These are phyloP conservation scores for Osmanthus fragrans DNA, from an alignment of 257 asterid genomes.

Conservation along the genomic window DNA sequence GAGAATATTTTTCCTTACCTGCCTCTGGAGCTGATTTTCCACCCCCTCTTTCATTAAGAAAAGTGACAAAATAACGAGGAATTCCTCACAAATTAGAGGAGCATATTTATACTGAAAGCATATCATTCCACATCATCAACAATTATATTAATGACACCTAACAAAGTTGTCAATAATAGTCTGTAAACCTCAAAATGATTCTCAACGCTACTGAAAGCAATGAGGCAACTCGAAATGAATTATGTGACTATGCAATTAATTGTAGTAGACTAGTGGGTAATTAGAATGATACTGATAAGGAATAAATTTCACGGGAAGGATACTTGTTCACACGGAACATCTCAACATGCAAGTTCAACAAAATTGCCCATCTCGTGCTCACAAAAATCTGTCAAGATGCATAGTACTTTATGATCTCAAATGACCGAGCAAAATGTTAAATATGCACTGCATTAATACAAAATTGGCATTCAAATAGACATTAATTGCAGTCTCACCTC, in stretches of 20 bases:
- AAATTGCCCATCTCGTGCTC: slow-evolving; percentile 98
- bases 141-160: not conserved
- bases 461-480: slow-evolving; percentile 1
- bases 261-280: slow-evolving; percentile 20
- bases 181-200: slow-evolving; percentile 4
- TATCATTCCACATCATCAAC: not conserved
- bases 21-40: not conserved
- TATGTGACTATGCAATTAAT: slow-evolving; percentile 11
- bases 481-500: not conserved
- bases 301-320: slow-evolving; percentile 45
- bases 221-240: slow-evolving; percentile 10
- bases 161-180: not conserved
- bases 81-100: not conserved
- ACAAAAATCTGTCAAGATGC: slow-evolving; percentile 75
- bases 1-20: not conserved
- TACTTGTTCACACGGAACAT: slow-evolving; percentile 99
- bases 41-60: not conserved
- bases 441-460: slow-evolving; percentile 18
- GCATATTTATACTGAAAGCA: not conserved
- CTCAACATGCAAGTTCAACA: slow-evolving; percentile 94
- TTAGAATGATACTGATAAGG: slow-evolving; percentile 5
- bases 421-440: slow-evolving; percentile 19
- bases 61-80: not conserved
- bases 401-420: slow-evolving; percentile 25
- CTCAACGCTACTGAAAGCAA: not conserved